A percentile compares a stretch with the other conserved stretches of the same genome.
Conservation (phyloP, 257 asterid genomes). For the Ligustrum vulgare region DNA sequence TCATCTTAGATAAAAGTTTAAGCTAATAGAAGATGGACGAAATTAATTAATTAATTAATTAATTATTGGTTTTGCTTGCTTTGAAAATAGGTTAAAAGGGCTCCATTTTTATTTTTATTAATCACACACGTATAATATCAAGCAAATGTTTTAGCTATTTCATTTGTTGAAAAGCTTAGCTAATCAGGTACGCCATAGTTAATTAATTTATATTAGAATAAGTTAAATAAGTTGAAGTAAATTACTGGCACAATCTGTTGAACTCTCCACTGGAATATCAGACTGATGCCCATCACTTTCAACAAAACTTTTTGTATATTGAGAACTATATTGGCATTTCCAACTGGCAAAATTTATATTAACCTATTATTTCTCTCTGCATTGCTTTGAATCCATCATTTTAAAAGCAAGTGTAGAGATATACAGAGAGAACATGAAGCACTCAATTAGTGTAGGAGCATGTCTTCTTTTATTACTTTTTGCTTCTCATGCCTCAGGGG, state of each 20-base stretch:
- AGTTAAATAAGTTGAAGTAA: not conserved
- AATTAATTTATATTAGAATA: not conserved
- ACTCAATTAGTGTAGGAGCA: not conserved
- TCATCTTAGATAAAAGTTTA: not conserved
- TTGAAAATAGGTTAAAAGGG: too few species aligned
- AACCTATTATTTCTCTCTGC: not conserved
- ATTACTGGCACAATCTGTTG: not conserved
- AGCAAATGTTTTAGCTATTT: not conserved
- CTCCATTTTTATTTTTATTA: too few species aligned
- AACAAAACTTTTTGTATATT: not conserved
- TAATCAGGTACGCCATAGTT: not conserved
- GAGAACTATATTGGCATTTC: not conserved
- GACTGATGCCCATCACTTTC: not conserved
- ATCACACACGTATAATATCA: not conserved
- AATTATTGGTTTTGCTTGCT: too few species aligned
- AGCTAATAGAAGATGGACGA: not conserved
- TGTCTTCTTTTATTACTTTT: conserved; percentile 21
- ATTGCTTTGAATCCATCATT: not conserved
- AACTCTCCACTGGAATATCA: not conserved
- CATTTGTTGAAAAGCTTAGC: not conserved
- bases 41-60: too few species aligned
- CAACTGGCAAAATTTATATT: not conserved
- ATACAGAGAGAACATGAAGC: conserved; percentile 8
- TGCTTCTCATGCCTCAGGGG: conserved; percentile 14
- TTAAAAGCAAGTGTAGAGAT: not conserved